Evolutionary conservation across 2,329 filamentous ascomycete genomes (phyloP).

Genomic region (Phialophora macrospora): DNA sequence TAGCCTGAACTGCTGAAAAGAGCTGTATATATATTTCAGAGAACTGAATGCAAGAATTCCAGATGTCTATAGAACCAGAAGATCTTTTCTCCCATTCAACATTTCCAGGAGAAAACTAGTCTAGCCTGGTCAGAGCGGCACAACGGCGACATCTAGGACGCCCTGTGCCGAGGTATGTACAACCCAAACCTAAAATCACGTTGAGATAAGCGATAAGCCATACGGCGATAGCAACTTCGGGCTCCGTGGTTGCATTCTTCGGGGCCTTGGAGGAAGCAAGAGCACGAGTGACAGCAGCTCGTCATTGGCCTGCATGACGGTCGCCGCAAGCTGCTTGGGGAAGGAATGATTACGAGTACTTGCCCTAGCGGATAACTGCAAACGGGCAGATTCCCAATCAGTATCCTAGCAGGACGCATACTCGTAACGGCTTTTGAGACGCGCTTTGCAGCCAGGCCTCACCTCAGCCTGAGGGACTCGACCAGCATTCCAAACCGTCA

Average conservation of each 20-base stretch:
- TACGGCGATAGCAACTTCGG: background rate
- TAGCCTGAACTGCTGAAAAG: too few relatives aligned
- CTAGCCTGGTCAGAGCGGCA: background rate
- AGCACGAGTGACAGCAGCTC: background rate
- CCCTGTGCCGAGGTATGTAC: conserved; percentile 16
- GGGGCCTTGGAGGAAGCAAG: background rate
- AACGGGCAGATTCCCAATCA: background rate
- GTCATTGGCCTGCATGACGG: conserved; percentile 10
- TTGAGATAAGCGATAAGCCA: conserved; percentile 19
- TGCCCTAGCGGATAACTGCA: background rate
- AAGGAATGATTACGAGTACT: conserved; percentile 1
- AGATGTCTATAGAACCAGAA: background rate
- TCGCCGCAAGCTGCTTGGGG: background rate
- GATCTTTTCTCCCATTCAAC: background rate
- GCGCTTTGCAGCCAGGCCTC: conserved; percentile 3
- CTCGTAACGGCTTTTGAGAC: background rate
- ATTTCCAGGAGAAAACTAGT: background rate
- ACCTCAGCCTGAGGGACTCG: background rate
- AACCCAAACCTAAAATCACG: background rate
- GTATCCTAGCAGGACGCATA: background rate
- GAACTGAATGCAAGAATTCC: background rate
- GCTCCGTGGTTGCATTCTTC: conserved; percentile 9
- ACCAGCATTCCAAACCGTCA: conserved; percentile 16
- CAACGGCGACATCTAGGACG: background rate
- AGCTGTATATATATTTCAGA: background rate